A percentile compares a stretch with the other conserved stretches of the same genome.
phyloP scores from a whole-genome alignment of 83 land plant genomes.

The Larix sibirica region DNA sequence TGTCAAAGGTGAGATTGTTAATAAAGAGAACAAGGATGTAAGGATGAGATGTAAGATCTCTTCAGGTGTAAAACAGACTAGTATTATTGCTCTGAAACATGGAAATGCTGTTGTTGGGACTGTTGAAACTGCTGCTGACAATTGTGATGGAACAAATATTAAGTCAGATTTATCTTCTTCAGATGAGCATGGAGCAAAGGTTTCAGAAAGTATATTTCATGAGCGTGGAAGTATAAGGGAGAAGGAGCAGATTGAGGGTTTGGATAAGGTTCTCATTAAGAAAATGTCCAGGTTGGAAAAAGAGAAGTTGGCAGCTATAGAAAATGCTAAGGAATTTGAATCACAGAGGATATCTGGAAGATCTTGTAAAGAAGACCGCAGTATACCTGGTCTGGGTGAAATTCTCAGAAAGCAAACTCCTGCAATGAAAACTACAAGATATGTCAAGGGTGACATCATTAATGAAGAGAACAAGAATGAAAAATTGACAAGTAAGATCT shows the following conservation, averaged over 20 bases:
- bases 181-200: background rate
- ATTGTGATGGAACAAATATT: too few species aligned
- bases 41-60: too few species aligned
- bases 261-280: constrained; percentile 38
- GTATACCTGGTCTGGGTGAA: background rate
- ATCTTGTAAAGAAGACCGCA: background rate
- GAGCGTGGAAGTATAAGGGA: background rate
- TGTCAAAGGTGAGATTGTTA: background rate
- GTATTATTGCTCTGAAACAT: background rate
- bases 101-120: background rate
- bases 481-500: background rate
- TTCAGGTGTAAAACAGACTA: background rate
- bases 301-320: constrained; percentile 23
- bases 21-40: constrained; percentile 8
- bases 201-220: background rate
- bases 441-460: background rate
- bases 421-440: background rate
- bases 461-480: background rate
- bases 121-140: background rate
- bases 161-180: too few species aligned
- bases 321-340: background rate
- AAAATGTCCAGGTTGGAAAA: constrained; percentile 37
- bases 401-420: constrained; percentile 5
- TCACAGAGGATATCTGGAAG: background rate
- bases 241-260: constrained; percentile 12